Conservation (phyloP, 805 yeast species). For the Kurtzmaniella cleridarum region DNA sequence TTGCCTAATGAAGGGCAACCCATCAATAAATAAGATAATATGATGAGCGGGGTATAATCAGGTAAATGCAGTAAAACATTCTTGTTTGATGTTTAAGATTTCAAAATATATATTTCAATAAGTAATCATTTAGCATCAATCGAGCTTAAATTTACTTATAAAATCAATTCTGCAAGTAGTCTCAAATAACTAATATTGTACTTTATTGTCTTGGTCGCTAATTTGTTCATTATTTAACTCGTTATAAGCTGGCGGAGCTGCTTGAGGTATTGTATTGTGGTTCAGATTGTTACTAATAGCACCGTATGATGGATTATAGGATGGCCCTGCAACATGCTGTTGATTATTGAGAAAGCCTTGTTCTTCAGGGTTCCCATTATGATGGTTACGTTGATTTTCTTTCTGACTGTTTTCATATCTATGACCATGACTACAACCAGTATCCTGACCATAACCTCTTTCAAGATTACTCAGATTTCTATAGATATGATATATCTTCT, state of each 20-base stretch:
- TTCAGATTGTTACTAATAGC: conserved; percentile 17
- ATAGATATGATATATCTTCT: conserved; percentile 30
- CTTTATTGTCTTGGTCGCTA: conserved; percentile 1
- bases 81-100: no score
- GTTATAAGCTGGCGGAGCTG: conserved; percentile 28
- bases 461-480: conserved; percentile 28
- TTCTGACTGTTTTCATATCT: conserved; percentile 10
- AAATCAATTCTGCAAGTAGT: not conserved
- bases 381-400: conserved; percentile 5
- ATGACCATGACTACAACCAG: conserved; percentile 20
- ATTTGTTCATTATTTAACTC: conserved; percentile 17
- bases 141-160: no score
- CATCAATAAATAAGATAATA: no score
- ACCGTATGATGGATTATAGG: conserved; percentile 20
- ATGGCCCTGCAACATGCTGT: conserved; percentile 5
- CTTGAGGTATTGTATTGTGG: conserved; percentile 3
- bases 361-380: conserved; percentile 5
- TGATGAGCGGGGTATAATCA: no score
- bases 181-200: not conserved
- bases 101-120: no score
- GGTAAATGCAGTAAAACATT: no score
- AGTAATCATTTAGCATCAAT: no score
- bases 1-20: no score
- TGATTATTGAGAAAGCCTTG: conserved; percentile 6
- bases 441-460: conserved; percentile 11